Evolutionary conservation across 331 rosid species (phyloP), one percentile per base, ranked within the genome.

Genomic region (Phaseolus coccineus): DNA sequence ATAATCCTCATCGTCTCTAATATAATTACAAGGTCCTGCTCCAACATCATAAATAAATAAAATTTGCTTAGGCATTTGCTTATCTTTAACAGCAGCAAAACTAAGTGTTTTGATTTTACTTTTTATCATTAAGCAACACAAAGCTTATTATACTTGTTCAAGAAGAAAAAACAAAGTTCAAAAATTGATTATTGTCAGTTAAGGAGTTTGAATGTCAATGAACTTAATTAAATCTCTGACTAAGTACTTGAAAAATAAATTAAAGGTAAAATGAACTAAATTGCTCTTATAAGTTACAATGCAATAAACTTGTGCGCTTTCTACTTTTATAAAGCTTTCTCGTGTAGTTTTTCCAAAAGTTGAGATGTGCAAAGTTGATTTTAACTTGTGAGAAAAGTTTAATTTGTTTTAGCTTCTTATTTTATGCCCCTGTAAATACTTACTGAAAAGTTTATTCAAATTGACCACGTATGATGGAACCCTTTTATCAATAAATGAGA

Each of bases 21-120:
- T 88, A 93, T 86, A 78, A 93, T 89, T 48, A 95, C 98, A 65
- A 95, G 99, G 87, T 95, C 99, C 99, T 95, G 97, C 39, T 24
- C 74, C 70, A 81, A 82, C 61, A 85, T 33, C 64, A 80, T 11
- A 62, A 19, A 51, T 3, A 50, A 42, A 79, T 68, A 69, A 27
- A 22, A 12, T 16, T 66, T 40, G 61, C 40, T 74, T 30, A 47
- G 74, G n/a, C 59, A 57, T 72, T 25, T 66, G 81, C 69, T 76
- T 63, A 62, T 80, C 44, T 52, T 80, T 74, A 72, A 44, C 48
- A 28, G 57, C 12, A 28, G 15, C 16, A 73, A 63, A 80, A 46
- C 47, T 14, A 56, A 25, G 37, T 48, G 24, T 14, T 51, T 62
- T 40, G 8, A 37, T 37, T 6, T 37, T 37, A 37, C 11, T 8